These are phyloP conservation scores for Blastocystis sp. DNA, from an alignment of 352 stramenopile genomes.

Conservation along the genomic window DNA sequence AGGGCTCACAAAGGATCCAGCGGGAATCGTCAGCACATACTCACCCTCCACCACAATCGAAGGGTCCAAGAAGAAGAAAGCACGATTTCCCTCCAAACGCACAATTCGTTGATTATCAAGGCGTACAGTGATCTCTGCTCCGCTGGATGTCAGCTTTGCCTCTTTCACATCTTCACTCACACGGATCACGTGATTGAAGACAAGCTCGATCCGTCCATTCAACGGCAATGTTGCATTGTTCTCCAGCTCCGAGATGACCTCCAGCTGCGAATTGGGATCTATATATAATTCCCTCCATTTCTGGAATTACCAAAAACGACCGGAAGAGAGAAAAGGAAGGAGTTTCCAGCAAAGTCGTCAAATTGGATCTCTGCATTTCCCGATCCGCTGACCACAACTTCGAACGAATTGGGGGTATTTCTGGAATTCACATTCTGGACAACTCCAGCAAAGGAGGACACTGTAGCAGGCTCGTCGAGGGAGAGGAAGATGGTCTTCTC, in stretches of 20 bases:
- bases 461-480: neutral
- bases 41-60: neutral
- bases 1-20: neutral
- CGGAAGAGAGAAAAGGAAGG: neutral
- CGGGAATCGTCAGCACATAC: neutral
- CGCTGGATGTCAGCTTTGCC: neutral
- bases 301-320: neutral
- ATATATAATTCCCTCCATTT: neutral
- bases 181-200: constrained; percentile 2
- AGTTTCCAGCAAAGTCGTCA: neutral
- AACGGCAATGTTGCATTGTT: neutral
- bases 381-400: neutral
- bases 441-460: neutral
- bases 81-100: constrained; percentile 4
- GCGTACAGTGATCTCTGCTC: neutral
- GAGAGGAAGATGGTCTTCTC: neutral
- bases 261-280: neutral
- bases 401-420: neutral
- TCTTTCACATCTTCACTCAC: neutral
- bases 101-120: neutral
- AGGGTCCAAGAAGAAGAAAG: constrained; percentile 11
- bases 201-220: constrained; percentile 44
- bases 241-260: neutral
- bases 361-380: neutral
- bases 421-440: neutral